Conservation (phyloP, 768 basidiomycete genomes). For the Rhizopogon salebrosus region DNA sequence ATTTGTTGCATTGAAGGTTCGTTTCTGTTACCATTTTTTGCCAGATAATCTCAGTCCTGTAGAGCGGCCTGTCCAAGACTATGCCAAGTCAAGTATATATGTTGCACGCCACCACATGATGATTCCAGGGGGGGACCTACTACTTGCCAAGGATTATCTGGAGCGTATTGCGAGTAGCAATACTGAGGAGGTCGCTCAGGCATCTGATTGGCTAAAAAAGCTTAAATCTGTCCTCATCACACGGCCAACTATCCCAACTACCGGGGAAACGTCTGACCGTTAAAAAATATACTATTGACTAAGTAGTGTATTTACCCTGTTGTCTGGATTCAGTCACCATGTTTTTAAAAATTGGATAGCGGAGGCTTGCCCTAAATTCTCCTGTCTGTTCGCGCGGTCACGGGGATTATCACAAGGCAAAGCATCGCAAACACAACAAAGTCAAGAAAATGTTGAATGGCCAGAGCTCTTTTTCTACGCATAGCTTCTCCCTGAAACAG, state of each 20-base stretch:
- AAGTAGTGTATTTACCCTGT: background rate
- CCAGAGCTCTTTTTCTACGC: conserved; percentile 23
- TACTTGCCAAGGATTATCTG: conserved; percentile 67
- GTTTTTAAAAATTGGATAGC: background rate
- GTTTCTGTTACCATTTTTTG: conserved; percentile 5
- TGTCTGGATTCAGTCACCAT: background rate
- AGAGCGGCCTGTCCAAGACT: conserved; percentile 72
- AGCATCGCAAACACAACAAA: conserved; percentile 34
- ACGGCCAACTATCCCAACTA: conserved; percentile 7
- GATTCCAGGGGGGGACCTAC: conserved; percentile 57
- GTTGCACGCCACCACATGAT: conserved; percentile 77
- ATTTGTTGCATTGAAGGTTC: conserved; percentile 49
- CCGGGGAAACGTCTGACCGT: background rate
- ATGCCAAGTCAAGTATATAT: conserved; percentile 78
- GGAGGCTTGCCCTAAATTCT: conserved; percentile 27
- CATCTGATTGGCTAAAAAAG: conserved; percentile 64
- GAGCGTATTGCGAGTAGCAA: conserved; percentile 74
- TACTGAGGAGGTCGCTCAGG: conserved; percentile 73
- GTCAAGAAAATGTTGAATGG: conserved; percentile 28
- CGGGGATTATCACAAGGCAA: conserved; percentile 29
- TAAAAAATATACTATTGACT: background rate
- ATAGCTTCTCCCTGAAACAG: conserved; percentile 20
- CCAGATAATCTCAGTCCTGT: conserved; percentile 18
- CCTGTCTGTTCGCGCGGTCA: conserved; percentile 32
- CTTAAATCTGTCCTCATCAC: conserved; percentile 35